These are phyloP conservation scores for Rhodofomes roseus DNA, from an alignment of 1,284 basidiomycete genomes.

Conservation along the genomic window DNA sequence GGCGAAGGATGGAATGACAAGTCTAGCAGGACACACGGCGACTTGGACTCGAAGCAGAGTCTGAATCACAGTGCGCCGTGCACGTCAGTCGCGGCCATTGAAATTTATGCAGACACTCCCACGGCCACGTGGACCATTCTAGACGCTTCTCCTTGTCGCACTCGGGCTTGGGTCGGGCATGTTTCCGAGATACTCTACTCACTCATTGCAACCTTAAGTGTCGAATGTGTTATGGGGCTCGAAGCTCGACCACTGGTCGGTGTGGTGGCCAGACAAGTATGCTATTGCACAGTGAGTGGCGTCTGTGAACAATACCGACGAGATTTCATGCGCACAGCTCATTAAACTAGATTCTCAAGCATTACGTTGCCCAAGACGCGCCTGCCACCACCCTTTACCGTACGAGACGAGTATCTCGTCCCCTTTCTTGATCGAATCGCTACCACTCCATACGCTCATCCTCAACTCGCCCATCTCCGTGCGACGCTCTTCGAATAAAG, in stretches of 20 bases:
- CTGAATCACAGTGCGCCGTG: background rate
- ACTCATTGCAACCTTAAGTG: no score
- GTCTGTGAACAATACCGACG: no score
- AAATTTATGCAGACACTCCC: constrained; percentile 8
- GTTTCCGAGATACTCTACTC: no score
- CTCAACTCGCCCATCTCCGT: constrained; percentile 60
- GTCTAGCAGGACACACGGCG: constrained; percentile 6
- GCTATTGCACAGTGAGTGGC: no score
- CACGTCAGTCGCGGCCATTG: background rate
- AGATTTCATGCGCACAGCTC: no score
- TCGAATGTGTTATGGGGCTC: no score
- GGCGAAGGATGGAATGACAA: background rate
- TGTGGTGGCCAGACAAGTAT: no score
- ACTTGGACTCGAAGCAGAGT: background rate
- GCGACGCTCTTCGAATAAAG: constrained; percentile 63
- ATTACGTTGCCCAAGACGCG: constrained; percentile 25
- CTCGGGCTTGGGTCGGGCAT: background rate
- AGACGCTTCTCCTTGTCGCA: constrained; percentile 6
- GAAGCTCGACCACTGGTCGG: no score
- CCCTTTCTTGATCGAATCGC: constrained; percentile 66
- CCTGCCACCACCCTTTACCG: constrained; percentile 89
- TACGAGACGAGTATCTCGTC: constrained; percentile 89
- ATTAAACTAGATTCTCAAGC: background rate
- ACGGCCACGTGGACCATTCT: constrained; percentile 8
- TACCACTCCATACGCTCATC: constrained; percentile 73